Percentiles rank a stretch among this genome's conserved stretches.
Conservation (phyloP, 176 grass and related monocot species). For the Carex littledalei region DNA sequence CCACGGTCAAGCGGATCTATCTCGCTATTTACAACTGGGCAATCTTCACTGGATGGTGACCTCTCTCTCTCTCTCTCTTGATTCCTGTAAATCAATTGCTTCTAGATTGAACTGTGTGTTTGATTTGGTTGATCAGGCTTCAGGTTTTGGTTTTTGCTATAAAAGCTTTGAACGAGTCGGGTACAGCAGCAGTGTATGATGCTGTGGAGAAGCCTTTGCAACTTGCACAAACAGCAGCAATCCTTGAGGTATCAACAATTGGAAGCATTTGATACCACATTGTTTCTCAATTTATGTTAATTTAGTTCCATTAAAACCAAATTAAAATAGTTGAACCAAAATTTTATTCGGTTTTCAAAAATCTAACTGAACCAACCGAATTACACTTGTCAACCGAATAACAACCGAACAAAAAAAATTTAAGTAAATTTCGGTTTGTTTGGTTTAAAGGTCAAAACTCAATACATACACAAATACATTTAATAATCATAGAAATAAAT, state of each 20-base stretch:
- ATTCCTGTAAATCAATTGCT: neutral
- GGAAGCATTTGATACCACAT: neutral
- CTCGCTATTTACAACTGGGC: conserved; percentile 56
- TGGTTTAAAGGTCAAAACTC: too few relatives aligned
- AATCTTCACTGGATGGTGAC: conserved; percentile 50
- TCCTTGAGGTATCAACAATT: conserved; percentile 42
- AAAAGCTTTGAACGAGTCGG: conserved; percentile 29
- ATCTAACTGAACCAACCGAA: too few relatives aligned
- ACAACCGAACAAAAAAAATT: too few relatives aligned
- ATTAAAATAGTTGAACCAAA: too few relatives aligned
- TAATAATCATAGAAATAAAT: too few relatives aligned
- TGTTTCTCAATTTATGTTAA: neutral
- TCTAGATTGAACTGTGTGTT: conserved; percentile 4
- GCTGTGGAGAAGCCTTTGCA: conserved; percentile 53
- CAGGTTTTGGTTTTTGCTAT: conserved; percentile 46
- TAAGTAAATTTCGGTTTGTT: too few relatives aligned
- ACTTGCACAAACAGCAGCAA: conserved; percentile 50
- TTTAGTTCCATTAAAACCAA: too few relatives aligned
- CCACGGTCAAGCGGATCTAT: conserved; percentile 40
- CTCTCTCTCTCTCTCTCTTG: neutral
- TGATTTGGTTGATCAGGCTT: conserved; percentile 30
- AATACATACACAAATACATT: too few relatives aligned
- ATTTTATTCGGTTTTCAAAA: too few relatives aligned
- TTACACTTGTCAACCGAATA: too few relatives aligned
- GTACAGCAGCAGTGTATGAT: conserved; percentile 41